Base-by-base conservation (phyloP, 2,329 filamentous ascomycete species). In the Venturia aucupariae region DNA sequence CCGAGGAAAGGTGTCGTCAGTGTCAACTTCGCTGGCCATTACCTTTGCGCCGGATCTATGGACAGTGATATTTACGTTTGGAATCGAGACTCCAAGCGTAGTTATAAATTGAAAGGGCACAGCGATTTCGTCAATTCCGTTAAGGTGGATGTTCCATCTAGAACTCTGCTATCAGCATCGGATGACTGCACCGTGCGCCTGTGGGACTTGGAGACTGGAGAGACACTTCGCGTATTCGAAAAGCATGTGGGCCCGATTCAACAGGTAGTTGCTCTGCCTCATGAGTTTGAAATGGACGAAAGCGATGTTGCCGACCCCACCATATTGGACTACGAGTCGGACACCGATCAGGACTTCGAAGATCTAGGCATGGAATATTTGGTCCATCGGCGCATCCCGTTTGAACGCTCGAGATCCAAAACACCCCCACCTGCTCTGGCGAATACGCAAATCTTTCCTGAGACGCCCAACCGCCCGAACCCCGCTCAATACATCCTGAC, bases 71-170 rank as follows among this genome's bases (percentile, higher is more conserved):
- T 97, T 75, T 92, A 93, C 38, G 87, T 99, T 57, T 97, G 93
- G 84, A 93, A 96, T 74, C 94, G 95, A 71, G 84, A 89, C 70
- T 90, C 89, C 65, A 91, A 90, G 73, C 87, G 90, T 63, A 89
- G 88, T 0, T 96, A 89, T 69, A 83, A 86, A 62, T 81, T 99
- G 15, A 86, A 87, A 30, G 93, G 92, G 10, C 94, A 99, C 73
- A 85, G 82, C 0, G 92, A 97, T 74, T 97, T 93, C 90, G 92
- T 99, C 70, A 99, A 99, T 76, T 88, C 90, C n/a, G 93, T 97
- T 39, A 88, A 89, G 68, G 85, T 99, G 44, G 92, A 99, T 74
- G 83, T 87, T 0, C 78, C 83, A 1, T 95, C 90, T 11, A 87
- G 90, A 17, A 97, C 92, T 0, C 82, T 97, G 3, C 89, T 97